phyloP scores from a whole-genome alignment of 257 asterid species.

The Fraxinus cuspidata region DNA sequence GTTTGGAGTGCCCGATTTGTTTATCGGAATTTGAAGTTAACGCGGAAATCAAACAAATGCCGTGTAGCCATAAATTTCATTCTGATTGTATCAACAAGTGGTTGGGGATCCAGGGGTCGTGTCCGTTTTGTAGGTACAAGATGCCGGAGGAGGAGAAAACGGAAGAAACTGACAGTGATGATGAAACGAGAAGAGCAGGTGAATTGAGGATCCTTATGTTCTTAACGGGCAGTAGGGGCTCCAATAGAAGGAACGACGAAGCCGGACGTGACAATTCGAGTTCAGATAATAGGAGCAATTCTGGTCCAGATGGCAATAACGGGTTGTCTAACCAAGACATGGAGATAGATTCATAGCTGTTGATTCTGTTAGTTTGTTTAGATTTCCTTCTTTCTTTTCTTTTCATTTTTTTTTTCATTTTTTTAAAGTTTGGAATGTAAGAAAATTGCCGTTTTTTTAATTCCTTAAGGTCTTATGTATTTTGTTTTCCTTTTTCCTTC shows the following conservation, averaged over 20 bases:
- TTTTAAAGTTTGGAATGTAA: too few species aligned
- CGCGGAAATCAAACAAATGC: conserved; percentile 40
- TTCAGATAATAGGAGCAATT: conserved; percentile 4
- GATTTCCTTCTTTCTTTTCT: too few species aligned
- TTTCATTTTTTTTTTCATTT: too few species aligned
- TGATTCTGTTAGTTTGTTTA: neutral
- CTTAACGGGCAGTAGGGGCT: neutral
- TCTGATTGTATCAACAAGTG: conserved; percentile 42
- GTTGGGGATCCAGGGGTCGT: conserved; percentile 47
- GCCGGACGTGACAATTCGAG: conserved; percentile 3
- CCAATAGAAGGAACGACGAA: neutral
- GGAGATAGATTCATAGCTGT: conserved; percentile 29
- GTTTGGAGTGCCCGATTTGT: conserved; percentile 60
- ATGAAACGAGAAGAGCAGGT: neutral
- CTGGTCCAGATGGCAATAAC: conserved; percentile 9
- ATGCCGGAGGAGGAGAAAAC: conserved; percentile 41
- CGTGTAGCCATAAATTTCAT: conserved; percentile 50
- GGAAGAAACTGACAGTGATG: neutral
- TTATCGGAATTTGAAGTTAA: conserved; percentile 42
- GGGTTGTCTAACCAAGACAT: conserved; percentile 31
- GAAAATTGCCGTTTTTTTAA: too few species aligned
- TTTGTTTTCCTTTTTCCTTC: too few species aligned
- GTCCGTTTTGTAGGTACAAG: conserved; percentile 49
- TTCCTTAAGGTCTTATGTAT: too few species aligned
- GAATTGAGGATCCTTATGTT: conserved; percentile 39